Conservation (phyloP, 202 grass and related monocot genomes). For the Setaria viridis region DNA sequence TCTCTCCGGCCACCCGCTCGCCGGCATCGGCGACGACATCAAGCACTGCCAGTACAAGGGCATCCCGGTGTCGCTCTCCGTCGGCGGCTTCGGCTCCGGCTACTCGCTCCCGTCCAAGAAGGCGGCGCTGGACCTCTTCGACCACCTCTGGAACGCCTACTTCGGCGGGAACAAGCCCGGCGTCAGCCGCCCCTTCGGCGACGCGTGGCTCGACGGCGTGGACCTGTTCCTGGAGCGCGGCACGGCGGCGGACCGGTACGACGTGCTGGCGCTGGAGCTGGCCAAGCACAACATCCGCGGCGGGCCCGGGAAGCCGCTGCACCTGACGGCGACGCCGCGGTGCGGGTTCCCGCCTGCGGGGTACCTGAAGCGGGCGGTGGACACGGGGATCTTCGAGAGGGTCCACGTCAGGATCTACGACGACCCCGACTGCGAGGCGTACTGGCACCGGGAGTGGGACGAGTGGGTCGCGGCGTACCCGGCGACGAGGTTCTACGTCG, state of each 20-base stretch:
- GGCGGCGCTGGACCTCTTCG: constrained; percentile 16
- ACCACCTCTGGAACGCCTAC: constrained; percentile 44
- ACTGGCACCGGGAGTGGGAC: constrained; percentile 5
- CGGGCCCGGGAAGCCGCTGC: constrained; percentile 33
- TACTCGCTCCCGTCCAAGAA: constrained; percentile 6
- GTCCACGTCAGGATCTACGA: constrained; percentile 35
- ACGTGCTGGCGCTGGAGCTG: constrained; percentile 42
- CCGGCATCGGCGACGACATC: constrained; percentile 34
- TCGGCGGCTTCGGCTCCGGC: constrained; percentile 33
- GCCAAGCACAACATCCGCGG: constrained; percentile 45
- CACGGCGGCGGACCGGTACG: constrained; percentile 12
- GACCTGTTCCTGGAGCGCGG: constrained; percentile 44
- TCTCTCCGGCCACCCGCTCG: constrained; percentile 19
- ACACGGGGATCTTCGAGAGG: constrained; percentile 39
- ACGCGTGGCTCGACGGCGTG: constrained; percentile 41
- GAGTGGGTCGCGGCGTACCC: constrained; percentile 37
- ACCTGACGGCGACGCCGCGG: constrained; percentile 40
- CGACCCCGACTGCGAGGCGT: constrained; percentile 33
- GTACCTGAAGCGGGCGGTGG: not conserved
- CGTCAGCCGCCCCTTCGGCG: constrained; percentile 25
- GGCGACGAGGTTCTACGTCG: constrained; percentile 33
- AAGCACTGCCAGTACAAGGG: constrained; percentile 44
- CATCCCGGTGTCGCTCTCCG: constrained; percentile 23
- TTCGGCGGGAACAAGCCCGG: constrained; percentile 6
- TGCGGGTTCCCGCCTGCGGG: constrained; percentile 28